phyloP scores from a whole-genome alignment of 2,329 filamentous ascomycete genomes.

The Amphichorda felina region DNA sequence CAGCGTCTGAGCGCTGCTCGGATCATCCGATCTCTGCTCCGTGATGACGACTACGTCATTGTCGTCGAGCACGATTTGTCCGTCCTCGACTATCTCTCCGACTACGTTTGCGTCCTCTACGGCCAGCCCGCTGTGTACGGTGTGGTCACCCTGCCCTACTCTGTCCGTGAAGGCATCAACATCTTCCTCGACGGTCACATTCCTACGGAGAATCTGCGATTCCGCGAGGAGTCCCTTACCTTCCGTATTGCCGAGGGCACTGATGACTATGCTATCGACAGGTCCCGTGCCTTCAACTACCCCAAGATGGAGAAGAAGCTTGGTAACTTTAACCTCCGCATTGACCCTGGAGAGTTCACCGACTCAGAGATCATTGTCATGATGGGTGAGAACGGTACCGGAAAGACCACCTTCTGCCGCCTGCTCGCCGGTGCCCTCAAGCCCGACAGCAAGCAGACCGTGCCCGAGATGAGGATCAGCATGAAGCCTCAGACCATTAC shows the following conservation, averaged over 20 bases:
- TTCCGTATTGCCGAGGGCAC: slow-evolving; percentile 87
- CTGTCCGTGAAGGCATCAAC: slow-evolving; percentile 97
- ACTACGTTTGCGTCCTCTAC: slow-evolving; percentile 96
- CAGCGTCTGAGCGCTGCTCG: slow-evolving; percentile 88
- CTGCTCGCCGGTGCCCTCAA: slow-evolving; percentile 89
- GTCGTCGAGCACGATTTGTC: slow-evolving; percentile 99
- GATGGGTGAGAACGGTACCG: slow-evolving; percentile 99
- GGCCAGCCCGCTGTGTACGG: slow-evolving; percentile 92
- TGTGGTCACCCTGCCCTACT: slow-evolving; percentile 91
- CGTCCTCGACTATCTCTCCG: slow-evolving; percentile 94
- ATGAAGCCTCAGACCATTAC: slow-evolving; percentile 99
- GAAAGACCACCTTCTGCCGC: slow-evolving; percentile 97
- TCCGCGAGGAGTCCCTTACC: slow-evolving; percentile 91
- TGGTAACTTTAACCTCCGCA: slow-evolving; percentile 71
- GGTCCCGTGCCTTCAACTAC: slow-evolving; percentile 75
- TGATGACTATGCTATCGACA: slow-evolving; percentile 80
- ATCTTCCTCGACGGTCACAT: slow-evolving; percentile 98
- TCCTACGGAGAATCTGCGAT: slow-evolving; percentile 94
- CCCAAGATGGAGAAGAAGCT: slow-evolving; percentile 88
- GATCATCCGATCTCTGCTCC: slow-evolving; percentile 83
- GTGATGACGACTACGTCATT: slow-evolving; percentile 89
- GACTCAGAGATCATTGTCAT: slow-evolving; percentile 98
- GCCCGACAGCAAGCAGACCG: slow-evolving; percentile 65
- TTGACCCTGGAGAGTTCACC: slow-evolving; percentile 80
- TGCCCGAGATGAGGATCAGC: slow-evolving; percentile 93